Conservation (phyloP, 768 basidiomycete genomes). For the Boletus pseudopeckii region DNA sequence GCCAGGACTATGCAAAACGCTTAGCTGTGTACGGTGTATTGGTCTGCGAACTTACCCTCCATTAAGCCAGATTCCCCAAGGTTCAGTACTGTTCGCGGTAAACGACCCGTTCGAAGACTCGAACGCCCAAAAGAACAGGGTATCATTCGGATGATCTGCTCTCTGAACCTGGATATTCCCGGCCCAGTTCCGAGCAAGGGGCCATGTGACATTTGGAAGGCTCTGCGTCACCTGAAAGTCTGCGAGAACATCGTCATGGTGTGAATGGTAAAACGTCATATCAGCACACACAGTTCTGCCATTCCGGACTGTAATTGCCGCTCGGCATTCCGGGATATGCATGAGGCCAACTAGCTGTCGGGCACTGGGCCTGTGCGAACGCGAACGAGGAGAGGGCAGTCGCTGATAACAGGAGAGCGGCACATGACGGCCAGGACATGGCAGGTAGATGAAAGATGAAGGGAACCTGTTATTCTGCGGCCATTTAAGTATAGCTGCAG, state of each 20-base stretch:
- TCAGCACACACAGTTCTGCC: slow-evolving; percentile 54
- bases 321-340: slow-evolving; percentile 42
- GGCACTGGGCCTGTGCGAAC: neutral
- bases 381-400: neutral
- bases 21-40: neutral
- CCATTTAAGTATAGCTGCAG: too few relatives aligned
- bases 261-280: neutral
- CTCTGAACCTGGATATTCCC: slow-evolving; percentile 64
- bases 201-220: slow-evolving; percentile 58
- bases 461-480: neutral
- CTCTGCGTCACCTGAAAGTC: slow-evolving; percentile 55
- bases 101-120: slow-evolving; percentile 56
- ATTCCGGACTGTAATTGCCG: slow-evolving; percentile 49
- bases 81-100: slow-evolving; percentile 41
- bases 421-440: neutral
- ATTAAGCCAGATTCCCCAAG: slow-evolving; percentile 73
- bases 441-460: neutral
- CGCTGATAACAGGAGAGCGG: neutral
- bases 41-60: slow-evolving; percentile 47
- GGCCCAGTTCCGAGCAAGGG: slow-evolving; percentile 47
- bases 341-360: slow-evolving; percentile 31
- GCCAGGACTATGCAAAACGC: slow-evolving; percentile 45
- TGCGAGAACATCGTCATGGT: slow-evolving; percentile 19
- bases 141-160: slow-evolving; percentile 56
- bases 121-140: slow-evolving; percentile 63